phyloP scores from a whole-genome alignment of 352 stramenopile species.

The Phytophthora vignae region DNA sequence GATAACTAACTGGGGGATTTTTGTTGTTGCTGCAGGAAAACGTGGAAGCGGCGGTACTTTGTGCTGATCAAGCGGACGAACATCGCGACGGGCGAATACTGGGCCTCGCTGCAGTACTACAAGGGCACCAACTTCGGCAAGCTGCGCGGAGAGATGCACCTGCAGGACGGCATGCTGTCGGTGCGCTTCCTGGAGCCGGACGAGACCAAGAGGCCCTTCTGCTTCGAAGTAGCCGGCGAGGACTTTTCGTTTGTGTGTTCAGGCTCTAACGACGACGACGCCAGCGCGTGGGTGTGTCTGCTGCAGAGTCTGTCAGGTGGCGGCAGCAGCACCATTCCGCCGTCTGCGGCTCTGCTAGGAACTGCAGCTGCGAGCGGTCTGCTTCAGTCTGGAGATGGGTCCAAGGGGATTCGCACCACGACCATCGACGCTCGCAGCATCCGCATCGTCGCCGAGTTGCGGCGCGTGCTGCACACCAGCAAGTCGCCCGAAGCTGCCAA shows the following conservation, averaged over 20 bases:
- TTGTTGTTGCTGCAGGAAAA: slow-evolving; percentile 61
- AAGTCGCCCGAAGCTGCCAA: slow-evolving; percentile 77
- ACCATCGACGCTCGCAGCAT: slow-evolving; percentile 76
- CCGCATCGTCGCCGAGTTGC: slow-evolving; percentile 84
- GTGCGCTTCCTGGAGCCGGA: slow-evolving; percentile 82
- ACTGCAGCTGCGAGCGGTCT: slow-evolving; percentile 40
- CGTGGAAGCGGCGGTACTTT: slow-evolving; percentile 90
- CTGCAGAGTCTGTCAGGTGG: slow-evolving; percentile 70
- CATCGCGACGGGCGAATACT: slow-evolving; percentile 67
- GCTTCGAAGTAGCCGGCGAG: slow-evolving; percentile 78
- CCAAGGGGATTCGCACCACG: slow-evolving; percentile 34
- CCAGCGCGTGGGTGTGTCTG: slow-evolving; percentile 87
- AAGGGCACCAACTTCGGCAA: slow-evolving; percentile 87
- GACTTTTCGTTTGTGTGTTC: slow-evolving; percentile 85
- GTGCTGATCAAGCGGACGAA: slow-evolving; percentile 87
- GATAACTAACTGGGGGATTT: neutral
- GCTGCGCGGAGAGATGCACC: slow-evolving; percentile 76
- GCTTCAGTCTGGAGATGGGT: slow-evolving; percentile 41
- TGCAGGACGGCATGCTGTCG: slow-evolving; percentile 71
- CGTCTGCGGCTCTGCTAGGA: slow-evolving; percentile 44
- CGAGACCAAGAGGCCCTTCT: slow-evolving; percentile 86
- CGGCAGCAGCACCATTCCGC: slow-evolving; percentile 46
- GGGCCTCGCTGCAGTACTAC: slow-evolving; percentile 86
- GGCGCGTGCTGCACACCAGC: slow-evolving; percentile 77
- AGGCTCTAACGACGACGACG: slow-evolving; percentile 83